These are phyloP conservation scores for Polytolypa hystricis DNA, from an alignment of 2,329 filamentous ascomycete genomes.

Conservation along the genomic window DNA sequence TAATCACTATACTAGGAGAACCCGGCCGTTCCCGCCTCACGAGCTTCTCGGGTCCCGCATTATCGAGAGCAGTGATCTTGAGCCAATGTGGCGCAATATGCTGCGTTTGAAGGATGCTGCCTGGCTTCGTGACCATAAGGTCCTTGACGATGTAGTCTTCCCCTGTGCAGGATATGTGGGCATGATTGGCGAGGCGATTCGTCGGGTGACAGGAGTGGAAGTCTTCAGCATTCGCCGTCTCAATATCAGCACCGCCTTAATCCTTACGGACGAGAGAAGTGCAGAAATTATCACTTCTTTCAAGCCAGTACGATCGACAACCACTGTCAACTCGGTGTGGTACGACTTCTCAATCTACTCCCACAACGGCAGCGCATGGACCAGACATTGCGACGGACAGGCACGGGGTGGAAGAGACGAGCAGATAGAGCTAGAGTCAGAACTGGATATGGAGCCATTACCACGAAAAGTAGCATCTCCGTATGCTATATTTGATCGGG, in stretches of 20 bases:
- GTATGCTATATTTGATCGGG: background rate
- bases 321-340: conserved; percentile 4
- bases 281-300: conserved; percentile 22
- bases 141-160: conserved; percentile 28
- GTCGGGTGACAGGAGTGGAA: conserved; percentile 16
- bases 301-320: background rate
- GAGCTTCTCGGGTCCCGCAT: conserved; percentile 15
- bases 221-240: background rate
- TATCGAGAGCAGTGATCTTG: conserved; percentile 16
- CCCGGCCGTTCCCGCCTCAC: conserved; percentile 9
- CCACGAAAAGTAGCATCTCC: background rate
- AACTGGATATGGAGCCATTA: background rate
- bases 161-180: conserved; percentile 33
- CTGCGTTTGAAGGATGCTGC: conserved; percentile 17
- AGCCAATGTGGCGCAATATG: conserved; percentile 30
- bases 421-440: background rate
- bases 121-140: conserved; percentile 36
- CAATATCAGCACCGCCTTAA: background rate
- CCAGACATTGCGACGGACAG: conserved; percentile 11
- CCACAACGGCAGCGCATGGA: background rate
- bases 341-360: conserved; percentile 11
- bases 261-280: conserved; percentile 20
- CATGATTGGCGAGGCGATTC: conserved; percentile 33
- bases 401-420: conserved; percentile 1
- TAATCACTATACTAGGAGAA: too few relatives aligned